Evolutionary conservation across 129 eudicot genomes (phyloP).

Genomic region (Flaveria bidentis): DNA sequence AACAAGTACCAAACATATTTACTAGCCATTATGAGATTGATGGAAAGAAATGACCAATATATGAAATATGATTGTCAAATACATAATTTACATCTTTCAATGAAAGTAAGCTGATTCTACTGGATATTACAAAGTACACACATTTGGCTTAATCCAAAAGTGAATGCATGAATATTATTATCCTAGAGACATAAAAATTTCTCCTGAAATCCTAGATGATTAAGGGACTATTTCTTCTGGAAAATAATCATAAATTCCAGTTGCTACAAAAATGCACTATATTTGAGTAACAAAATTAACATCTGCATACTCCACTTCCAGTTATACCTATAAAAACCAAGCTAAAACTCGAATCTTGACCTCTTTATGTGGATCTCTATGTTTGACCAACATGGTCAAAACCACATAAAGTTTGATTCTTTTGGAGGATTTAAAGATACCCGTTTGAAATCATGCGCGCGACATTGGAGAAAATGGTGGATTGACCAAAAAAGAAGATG

Average conservation of each 20-base stretch:
- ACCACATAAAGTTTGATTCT: slow-evolving; percentile 15
- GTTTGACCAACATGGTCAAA: neutral
- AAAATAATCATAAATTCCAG: slow-evolving; percentile 4
- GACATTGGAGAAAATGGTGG: slow-evolving; percentile 96
- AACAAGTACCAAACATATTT: slow-evolving; percentile 2
- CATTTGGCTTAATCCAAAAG: slow-evolving; percentile 11
- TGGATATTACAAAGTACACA: slow-evolving; percentile 11
- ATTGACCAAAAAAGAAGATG: slow-evolving; percentile 65
- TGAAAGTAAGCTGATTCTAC: neutral
- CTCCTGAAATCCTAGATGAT: slow-evolving; percentile 26
- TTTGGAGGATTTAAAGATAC: slow-evolving; percentile 21
- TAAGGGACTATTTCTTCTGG: neutral
- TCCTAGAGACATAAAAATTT: slow-evolving; percentile 29
- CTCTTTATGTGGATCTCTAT: neutral
- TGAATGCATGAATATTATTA: slow-evolving; percentile 26
- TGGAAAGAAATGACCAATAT: slow-evolving; percentile 4
- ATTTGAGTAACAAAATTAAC: slow-evolving; percentile 39
- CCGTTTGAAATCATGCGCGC: slow-evolving; percentile 43
- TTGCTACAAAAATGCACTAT: slow-evolving; percentile 19
- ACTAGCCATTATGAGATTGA: neutral
- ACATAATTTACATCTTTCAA: slow-evolving; percentile 10
- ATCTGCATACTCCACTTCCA: slow-evolving; percentile 16
- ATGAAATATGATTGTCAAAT: neutral
- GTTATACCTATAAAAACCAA: slow-evolving; percentile 18
- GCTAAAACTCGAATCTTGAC: neutral